Evolutionary conservation across 2,329 filamentous ascomycete genomes (phyloP).

Genomic region (Cadophora sp.): DNA sequence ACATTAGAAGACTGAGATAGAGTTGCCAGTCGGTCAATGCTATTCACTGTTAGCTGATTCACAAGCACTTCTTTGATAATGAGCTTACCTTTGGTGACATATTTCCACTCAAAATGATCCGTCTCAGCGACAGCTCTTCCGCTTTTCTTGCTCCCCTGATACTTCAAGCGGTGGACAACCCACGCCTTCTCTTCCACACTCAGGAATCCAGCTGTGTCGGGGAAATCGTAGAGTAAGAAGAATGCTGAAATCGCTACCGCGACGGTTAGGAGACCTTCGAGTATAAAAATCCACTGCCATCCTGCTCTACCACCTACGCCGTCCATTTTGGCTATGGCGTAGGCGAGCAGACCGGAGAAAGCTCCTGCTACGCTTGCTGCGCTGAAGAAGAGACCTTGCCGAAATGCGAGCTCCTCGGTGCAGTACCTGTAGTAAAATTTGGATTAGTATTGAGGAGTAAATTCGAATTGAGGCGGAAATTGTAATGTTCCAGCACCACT

Average conservation of each 20-base stretch:
- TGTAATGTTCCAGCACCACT: too few species aligned
- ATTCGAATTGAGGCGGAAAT: background rate
- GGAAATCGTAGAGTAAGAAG: slow-evolving; percentile 57
- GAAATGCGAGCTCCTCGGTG: slow-evolving; percentile 15
- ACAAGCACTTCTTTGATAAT: background rate
- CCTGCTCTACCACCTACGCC: slow-evolving; percentile 51
- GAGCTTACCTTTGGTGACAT: slow-evolving; percentile 38
- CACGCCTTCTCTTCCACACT: slow-evolving; percentile 47
- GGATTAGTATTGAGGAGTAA: background rate
- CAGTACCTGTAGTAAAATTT: slow-evolving; percentile 1
- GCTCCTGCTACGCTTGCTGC: slow-evolving; percentile 50
- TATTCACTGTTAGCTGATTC: background rate
- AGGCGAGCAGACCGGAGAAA: slow-evolving; percentile 55
- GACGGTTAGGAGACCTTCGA: slow-evolving; percentile 43
- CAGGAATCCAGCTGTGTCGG: slow-evolving; percentile 51
- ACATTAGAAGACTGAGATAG: slow-evolving; percentile 55
- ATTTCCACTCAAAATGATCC: slow-evolving; percentile 45
- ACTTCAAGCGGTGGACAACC: slow-evolving; percentile 39
- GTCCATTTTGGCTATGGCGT: slow-evolving; percentile 55
- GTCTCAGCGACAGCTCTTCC: slow-evolving; percentile 39
- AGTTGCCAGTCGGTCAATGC: slow-evolving; percentile 56
- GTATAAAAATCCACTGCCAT: slow-evolving; percentile 52
- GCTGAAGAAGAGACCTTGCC: slow-evolving; percentile 44
- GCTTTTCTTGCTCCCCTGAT: slow-evolving; percentile 35
- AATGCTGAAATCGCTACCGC: slow-evolving; percentile 47